A percentile compares a stretch with the other conserved stretches of the same genome.
These are phyloP conservation scores for Venturiaceae sp. DNA, from an alignment of 2,329 filamentous ascomycete genomes.

Conservation along the genomic window DNA sequence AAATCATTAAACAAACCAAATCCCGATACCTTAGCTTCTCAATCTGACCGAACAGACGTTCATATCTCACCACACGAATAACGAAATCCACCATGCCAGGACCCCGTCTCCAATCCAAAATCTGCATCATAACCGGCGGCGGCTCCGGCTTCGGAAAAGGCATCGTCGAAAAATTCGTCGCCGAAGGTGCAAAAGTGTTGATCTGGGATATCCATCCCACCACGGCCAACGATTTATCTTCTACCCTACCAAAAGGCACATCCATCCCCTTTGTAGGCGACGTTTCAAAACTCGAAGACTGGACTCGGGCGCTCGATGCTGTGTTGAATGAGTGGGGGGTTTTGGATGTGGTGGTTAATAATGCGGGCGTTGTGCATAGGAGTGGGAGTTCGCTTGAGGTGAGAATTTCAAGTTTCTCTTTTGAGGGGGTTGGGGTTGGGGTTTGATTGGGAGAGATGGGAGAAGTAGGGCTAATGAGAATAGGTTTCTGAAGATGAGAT, in stretches of 20 bases:
- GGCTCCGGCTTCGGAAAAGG: constrained; percentile 20
- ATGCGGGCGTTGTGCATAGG: constrained; percentile 12
- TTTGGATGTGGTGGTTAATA: constrained; percentile 16
- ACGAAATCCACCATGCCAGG: too few species aligned
- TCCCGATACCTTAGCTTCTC: too few species aligned
- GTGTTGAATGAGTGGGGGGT: constrained; percentile 14
- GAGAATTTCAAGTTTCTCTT: too few species aligned
- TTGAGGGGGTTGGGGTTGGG: too few species aligned
- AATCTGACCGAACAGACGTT: too few species aligned
- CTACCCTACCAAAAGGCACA: not conserved
- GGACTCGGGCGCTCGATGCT: constrained; percentile 17
- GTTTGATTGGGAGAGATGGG: too few species aligned
- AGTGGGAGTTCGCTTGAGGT: not conserved
- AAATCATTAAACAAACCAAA: too few species aligned
- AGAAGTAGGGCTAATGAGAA: not conserved
- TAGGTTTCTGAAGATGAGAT: constrained; percentile 18
- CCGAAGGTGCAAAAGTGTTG: constrained; percentile 19
- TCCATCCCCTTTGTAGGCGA: constrained; percentile 13
- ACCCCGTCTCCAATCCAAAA: constrained; percentile 1
- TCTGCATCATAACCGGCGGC: constrained; percentile 17
- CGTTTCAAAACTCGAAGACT: constrained; percentile 16
- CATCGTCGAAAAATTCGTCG: constrained; percentile 18
- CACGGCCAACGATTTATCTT: not conserved
- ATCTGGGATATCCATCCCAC: constrained; percentile 17
- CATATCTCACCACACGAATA: too few species aligned